phyloP scores from a whole-genome alignment of 176 grass and related monocot species.

The Zoysia japonica region DNA sequence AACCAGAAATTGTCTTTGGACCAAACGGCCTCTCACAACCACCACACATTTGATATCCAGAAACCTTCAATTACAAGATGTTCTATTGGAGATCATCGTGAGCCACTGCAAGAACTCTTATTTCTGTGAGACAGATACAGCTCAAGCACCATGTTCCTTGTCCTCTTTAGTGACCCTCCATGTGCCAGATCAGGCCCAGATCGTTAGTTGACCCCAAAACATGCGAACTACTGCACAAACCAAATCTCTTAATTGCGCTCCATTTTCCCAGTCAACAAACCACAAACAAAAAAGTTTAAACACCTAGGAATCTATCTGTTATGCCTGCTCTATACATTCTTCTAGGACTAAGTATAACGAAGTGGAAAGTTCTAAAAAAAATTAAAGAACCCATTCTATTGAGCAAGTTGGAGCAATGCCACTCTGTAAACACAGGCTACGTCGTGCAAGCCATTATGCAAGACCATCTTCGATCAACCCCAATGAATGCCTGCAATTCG shows the following conservation, averaged over 20 bases:
- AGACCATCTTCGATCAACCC: slow-evolving; percentile 40
- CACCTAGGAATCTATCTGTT: slow-evolving; percentile 27
- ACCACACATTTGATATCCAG: neutral
- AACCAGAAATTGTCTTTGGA: neutral
- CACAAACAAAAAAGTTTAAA: slow-evolving; percentile 11
- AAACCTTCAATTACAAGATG: too few species aligned
- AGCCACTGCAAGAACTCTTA: slow-evolving; percentile 21
- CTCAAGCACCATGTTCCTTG: slow-evolving; percentile 48
- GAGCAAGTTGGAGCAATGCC: slow-evolving; percentile 28
- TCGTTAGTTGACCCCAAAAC: slow-evolving; percentile 39
- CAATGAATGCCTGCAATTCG: slow-evolving; percentile 40
- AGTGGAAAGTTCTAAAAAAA: neutral
- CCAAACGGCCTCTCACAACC: neutral
- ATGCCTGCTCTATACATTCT: neutral
- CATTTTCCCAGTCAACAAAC: slow-evolving; percentile 26
- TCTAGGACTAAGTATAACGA: slow-evolving; percentile 18
- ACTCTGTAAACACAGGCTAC: slow-evolving; percentile 36
- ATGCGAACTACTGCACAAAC: slow-evolving; percentile 14
- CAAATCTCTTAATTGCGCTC: slow-evolving; percentile 37
- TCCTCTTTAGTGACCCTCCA: slow-evolving; percentile 29
- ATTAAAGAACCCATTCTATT: slow-evolving; percentile 1
- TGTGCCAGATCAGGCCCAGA: slow-evolving; percentile 16
- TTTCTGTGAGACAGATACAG: slow-evolving; percentile 30
- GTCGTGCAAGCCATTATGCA: slow-evolving; percentile 38
- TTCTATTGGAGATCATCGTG: neutral